Conservation (phyloP, 1,284 basidiomycete species). For the Grifola frondosa region DNA sequence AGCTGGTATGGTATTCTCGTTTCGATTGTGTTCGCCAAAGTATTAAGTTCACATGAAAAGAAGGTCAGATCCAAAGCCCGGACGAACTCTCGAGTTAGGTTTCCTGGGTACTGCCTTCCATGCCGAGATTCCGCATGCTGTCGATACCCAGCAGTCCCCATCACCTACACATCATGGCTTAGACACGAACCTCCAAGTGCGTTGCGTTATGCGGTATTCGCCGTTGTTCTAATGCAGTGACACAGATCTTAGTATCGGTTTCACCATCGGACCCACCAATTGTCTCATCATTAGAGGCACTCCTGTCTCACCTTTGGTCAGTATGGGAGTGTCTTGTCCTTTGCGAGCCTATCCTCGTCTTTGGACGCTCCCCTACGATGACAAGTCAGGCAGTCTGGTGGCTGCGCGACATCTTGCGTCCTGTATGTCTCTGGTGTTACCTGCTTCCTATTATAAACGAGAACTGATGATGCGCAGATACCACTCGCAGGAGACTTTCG, state of each 20-base stretch:
- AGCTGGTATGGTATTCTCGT: conserved; percentile 62
- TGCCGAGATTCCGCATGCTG: conserved; percentile 67
- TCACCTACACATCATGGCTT: conserved; percentile 14
- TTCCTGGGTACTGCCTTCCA: conserved; percentile 77
- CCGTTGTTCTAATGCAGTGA: not conserved
- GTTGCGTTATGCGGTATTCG: not conserved
- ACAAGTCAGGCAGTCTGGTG: conserved; percentile 89
- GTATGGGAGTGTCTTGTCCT: conserved; percentile 92
- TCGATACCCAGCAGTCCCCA: conserved; percentile 73
- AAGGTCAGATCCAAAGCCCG: conserved; percentile 72
- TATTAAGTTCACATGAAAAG: conserved; percentile 38
- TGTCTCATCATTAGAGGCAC: conserved; percentile 72
- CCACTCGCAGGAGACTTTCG: conserved; percentile 85
- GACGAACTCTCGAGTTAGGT: conserved; percentile 69
- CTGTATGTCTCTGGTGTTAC: conserved; percentile 47
- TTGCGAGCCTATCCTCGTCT: conserved; percentile 87
- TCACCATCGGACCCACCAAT: conserved; percentile 70
- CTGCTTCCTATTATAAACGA: conserved; percentile 3
- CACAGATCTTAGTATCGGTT: conserved; percentile 77
- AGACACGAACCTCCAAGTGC: conserved; percentile 22
- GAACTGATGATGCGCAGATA: conserved; percentile 47
- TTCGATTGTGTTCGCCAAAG: conserved; percentile 7
- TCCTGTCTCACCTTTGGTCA: conserved; percentile 83
- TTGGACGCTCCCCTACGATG: conserved; percentile 76
- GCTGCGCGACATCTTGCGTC: conserved; percentile 85